Percentiles rank a stretch among this genome's conserved stretches.
Evolutionary conservation across 2,329 filamentous ascomycete species (phyloP).

Genomic region (Pezicula rhizophila): DNA sequence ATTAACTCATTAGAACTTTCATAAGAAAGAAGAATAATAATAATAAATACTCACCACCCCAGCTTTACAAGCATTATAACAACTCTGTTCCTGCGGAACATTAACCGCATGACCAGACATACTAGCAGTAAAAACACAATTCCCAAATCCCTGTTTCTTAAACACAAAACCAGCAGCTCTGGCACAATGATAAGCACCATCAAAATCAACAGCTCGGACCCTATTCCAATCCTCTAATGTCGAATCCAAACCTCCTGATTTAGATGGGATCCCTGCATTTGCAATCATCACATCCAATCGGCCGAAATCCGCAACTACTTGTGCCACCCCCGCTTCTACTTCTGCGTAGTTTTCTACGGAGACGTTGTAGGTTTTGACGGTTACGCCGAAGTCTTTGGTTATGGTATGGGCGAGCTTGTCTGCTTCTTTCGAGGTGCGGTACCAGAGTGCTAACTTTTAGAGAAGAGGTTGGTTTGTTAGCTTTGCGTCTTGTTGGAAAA

Average conservation of each 20-base stretch:
- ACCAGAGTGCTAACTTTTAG: constrained; percentile 27
- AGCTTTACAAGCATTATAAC: constrained; percentile 79
- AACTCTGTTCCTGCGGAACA: constrained; percentile 72
- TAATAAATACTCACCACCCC: constrained; percentile 39
- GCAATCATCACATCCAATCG: constrained; percentile 66
- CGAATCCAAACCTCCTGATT: constrained; percentile 42
- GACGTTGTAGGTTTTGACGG: constrained; percentile 53
- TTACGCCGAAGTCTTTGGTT: constrained; percentile 6
- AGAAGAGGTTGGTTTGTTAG: background rate
- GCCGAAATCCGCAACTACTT: constrained; percentile 59
- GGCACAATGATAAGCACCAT: constrained; percentile 67
- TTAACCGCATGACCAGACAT: constrained; percentile 80
- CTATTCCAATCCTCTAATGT: constrained; percentile 68
- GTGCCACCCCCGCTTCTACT: constrained; percentile 62
- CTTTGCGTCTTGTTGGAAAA: background rate
- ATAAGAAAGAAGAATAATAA: too few species aligned
- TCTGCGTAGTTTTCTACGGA: constrained; percentile 64
- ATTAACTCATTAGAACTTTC: too few species aligned
- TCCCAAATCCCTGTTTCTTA: constrained; percentile 52
- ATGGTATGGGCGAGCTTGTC: constrained; percentile 23
- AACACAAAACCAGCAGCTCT: constrained; percentile 62
- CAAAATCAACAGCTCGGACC: constrained; percentile 75
- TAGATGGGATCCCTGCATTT: constrained; percentile 70
- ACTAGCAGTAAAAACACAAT: constrained; percentile 66
- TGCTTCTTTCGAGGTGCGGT: constrained; percentile 23